phyloP scores from a whole-genome alignment of 768 basidiomycete genomes.

The Lentinula lateritia region DNA sequence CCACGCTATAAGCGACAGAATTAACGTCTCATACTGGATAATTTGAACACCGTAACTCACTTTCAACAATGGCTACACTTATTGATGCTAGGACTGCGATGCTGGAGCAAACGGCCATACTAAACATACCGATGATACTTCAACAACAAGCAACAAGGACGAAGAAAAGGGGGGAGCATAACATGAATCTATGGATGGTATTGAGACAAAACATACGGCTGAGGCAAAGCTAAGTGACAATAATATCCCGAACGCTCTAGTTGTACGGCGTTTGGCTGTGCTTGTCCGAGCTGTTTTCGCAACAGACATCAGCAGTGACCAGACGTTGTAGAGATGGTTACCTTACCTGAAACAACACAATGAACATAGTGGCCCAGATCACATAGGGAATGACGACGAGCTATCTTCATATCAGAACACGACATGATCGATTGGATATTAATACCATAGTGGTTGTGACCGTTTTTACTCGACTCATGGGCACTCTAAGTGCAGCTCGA shows the following conservation, averaged over 20 bases:
- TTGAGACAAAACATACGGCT: neutral
- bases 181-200: neutral
- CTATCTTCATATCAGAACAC: neutral
- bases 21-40: neutral
- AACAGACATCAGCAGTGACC: neutral
- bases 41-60: neutral
- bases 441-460: neutral
- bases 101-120: neutral
- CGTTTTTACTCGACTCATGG: neutral
- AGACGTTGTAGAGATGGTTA: neutral
- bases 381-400: neutral
- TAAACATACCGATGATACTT: neutral
- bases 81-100: neutral
- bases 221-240: neutral
- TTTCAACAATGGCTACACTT: neutral
- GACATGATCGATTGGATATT: neutral
- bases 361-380: neutral
- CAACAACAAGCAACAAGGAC: neutral
- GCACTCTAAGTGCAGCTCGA: neutral
- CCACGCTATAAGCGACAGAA: neutral
- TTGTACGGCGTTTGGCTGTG: neutral
- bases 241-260: neutral
- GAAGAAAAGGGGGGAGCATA: neutral
- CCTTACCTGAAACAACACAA: neutral
- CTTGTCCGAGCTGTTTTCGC: neutral